Conservation (phyloP, 768 basidiomycete genomes). For the Amanita pallidorosea region DNA sequence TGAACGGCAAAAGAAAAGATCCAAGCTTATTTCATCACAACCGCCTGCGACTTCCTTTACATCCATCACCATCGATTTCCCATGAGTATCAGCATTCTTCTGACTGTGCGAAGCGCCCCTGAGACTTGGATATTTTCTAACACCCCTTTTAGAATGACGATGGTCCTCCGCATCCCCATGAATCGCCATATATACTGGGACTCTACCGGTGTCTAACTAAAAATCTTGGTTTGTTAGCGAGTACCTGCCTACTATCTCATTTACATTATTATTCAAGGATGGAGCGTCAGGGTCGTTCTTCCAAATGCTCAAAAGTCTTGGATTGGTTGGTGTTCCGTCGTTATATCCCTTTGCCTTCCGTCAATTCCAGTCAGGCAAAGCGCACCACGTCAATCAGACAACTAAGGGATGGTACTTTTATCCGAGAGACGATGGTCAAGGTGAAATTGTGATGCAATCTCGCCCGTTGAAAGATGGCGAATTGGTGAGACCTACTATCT, state of each 20-base stretch:
- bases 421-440: slow-evolving; percentile 56
- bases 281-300: slow-evolving; percentile 73
- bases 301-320: slow-evolving; percentile 80
- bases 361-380: slow-evolving; percentile 45
- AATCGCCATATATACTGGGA: slow-evolving; percentile 70
- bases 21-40: no score
- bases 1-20: no score
- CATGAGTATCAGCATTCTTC: slow-evolving; percentile 17
- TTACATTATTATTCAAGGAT: slow-evolving; percentile 49
- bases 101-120: slow-evolving; percentile 21
- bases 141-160: slow-evolving; percentile 58
- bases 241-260: neutral
- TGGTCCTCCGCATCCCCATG: slow-evolving; percentile 54
- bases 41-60: neutral
- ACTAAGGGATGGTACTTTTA: slow-evolving; percentile 70
- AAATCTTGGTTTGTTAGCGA: slow-evolving; percentile 37
- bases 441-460: slow-evolving; percentile 51
- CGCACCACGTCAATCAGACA: slow-evolving; percentile 69
- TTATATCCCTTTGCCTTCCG: neutral
- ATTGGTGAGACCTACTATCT: slow-evolving; percentile 27
- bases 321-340: slow-evolving; percentile 47
- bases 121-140: neutral
- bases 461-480: slow-evolving; percentile 69
- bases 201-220: slow-evolving; percentile 52
- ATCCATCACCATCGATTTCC: neutral